phyloP scores from a whole-genome alignment of 2,329 filamentous ascomycete species.

The Exophiala xenobiotica region DNA sequence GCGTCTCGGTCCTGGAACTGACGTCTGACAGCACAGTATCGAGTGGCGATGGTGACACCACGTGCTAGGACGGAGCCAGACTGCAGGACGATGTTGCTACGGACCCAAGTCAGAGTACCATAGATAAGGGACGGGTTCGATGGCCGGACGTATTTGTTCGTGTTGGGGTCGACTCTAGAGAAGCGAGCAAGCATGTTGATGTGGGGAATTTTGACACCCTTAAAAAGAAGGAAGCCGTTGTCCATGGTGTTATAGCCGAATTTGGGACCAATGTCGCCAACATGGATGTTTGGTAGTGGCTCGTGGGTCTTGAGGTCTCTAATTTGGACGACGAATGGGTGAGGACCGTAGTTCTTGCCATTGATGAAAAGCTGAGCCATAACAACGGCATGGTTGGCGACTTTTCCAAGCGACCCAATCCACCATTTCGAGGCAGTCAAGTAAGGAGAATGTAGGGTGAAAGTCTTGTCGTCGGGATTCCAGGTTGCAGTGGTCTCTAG shows the following conservation, averaged over 20 bases:
- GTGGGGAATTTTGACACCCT: conserved; percentile 73
- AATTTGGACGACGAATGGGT: conserved; percentile 76
- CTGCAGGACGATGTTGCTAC: conserved; percentile 71
- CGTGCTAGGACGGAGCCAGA: conserved; percentile 69
- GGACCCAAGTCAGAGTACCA: conserved; percentile 73
- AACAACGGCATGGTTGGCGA: conserved; percentile 74
- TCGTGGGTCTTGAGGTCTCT: conserved; percentile 68
- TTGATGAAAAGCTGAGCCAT: conserved; percentile 73
- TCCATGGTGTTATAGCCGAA: conserved; percentile 81
- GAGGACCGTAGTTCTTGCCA: conserved; percentile 69
- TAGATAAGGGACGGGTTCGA: conserved; percentile 68
- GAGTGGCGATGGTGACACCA: conserved; percentile 74
- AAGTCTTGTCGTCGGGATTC: conserved; percentile 71
- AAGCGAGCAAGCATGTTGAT: conserved; percentile 71
- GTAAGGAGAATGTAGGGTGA: conserved; percentile 70
- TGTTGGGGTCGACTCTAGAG: conserved; percentile 66
- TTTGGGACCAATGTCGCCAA: conserved; percentile 79
- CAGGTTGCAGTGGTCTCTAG: conserved; percentile 72
- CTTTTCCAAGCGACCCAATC: conserved; percentile 75
- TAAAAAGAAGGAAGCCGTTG: conserved; percentile 76
- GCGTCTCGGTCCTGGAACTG: conserved; percentile 76
- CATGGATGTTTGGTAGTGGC: conserved; percentile 67
- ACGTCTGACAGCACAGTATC: conserved; percentile 71
- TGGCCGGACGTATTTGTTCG: conserved; percentile 66
- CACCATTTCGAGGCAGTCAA: conserved; percentile 81